These are phyloP conservation scores for Trichoderma atroviride DNA, from an alignment of 2,329 filamentous ascomycete genomes.

Conservation along the genomic window DNA sequence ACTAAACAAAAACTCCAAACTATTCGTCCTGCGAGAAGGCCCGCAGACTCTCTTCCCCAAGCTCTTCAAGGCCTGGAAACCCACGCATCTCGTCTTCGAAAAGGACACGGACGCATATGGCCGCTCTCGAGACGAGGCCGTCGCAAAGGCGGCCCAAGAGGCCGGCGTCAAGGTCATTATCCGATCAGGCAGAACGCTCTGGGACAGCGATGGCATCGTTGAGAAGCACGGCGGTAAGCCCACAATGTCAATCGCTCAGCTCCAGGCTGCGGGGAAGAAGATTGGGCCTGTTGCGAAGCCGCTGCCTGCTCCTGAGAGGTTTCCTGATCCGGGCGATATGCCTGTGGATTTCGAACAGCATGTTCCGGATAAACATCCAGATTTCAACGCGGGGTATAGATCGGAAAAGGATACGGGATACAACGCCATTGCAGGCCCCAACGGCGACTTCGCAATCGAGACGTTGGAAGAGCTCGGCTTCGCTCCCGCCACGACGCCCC, in stretches of 20 bases:
- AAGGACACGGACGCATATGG: constrained; percentile 77
- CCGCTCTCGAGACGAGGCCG: constrained; percentile 61
- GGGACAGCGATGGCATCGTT: constrained; percentile 72
- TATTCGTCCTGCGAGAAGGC: constrained; percentile 72
- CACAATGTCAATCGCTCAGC: constrained; percentile 72
- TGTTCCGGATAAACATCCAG: constrained; percentile 52
- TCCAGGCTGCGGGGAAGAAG: constrained; percentile 64
- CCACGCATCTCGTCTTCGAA: constrained; percentile 78
- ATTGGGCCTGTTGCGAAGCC: constrained; percentile 64
- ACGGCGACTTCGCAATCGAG: constrained; percentile 69
- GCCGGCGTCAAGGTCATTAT: constrained; percentile 71
- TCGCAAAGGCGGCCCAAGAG: constrained; percentile 61
- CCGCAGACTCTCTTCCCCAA: constrained; percentile 73
- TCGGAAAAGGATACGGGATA: constrained; percentile 61
- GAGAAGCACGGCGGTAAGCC: constrained; percentile 67
- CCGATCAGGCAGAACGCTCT: constrained; percentile 67
- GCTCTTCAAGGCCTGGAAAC: constrained; percentile 71
- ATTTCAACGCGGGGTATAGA: constrained; percentile 63
- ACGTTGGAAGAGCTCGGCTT: constrained; percentile 73
- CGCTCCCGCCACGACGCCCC: constrained; percentile 63
- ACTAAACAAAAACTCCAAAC: constrained; percentile 70
- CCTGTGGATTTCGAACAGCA: constrained; percentile 61
- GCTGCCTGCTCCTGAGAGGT: constrained; percentile 57
- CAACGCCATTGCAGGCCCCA: constrained; percentile 63
- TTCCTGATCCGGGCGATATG: constrained; percentile 69